Percentiles rank a stretch among this genome's conserved stretches.
phyloP scores from a whole-genome alignment of 139 green algal genomes.

The Tetradesmus obliquus region DNA sequence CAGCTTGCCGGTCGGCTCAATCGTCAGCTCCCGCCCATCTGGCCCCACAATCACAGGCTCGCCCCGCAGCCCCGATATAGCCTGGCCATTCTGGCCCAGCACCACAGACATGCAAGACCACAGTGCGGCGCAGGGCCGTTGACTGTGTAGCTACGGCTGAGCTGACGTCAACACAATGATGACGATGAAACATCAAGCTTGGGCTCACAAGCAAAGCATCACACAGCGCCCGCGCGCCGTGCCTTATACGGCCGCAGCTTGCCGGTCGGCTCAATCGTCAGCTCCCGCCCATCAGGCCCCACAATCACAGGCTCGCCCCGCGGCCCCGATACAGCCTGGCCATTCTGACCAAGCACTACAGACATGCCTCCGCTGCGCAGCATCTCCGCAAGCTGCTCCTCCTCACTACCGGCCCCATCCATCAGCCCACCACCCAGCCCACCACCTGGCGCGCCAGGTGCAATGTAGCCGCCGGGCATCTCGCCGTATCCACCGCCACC shows the following conservation, averaged over 20 bases:
- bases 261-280: constrained; percentile 28
- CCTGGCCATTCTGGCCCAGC: constrained; percentile 7
- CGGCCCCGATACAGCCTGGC: constrained; percentile 24
- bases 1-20: constrained; percentile 9
- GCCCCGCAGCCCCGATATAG: constrained; percentile 10
- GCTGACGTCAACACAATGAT: too few relatives aligned
- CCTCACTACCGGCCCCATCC: neutral
- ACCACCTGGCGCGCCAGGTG: neutral
- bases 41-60: constrained; percentile 39
- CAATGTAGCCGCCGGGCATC: neutral
- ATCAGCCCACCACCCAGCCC: neutral
- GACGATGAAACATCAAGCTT: too few relatives aligned
- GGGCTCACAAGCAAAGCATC: neutral
- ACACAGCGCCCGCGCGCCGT: neutral
- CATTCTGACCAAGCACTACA: constrained; percentile 31
- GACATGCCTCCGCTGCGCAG: constrained; percentile 9
- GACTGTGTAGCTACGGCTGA: too few relatives aligned
- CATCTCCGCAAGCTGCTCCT: neutral
- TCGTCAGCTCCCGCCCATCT: constrained; percentile 26
- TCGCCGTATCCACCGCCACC: neutral
- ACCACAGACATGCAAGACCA: constrained; percentile 21
- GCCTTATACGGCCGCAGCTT: constrained; percentile 29
- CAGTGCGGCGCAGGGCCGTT: too few relatives aligned
- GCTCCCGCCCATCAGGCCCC: constrained; percentile 16
- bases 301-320: constrained; percentile 44